These are phyloP conservation scores for Claviceps sp. DNA, from an alignment of 2,329 filamentous ascomycete genomes.

Conservation along the genomic window DNA sequence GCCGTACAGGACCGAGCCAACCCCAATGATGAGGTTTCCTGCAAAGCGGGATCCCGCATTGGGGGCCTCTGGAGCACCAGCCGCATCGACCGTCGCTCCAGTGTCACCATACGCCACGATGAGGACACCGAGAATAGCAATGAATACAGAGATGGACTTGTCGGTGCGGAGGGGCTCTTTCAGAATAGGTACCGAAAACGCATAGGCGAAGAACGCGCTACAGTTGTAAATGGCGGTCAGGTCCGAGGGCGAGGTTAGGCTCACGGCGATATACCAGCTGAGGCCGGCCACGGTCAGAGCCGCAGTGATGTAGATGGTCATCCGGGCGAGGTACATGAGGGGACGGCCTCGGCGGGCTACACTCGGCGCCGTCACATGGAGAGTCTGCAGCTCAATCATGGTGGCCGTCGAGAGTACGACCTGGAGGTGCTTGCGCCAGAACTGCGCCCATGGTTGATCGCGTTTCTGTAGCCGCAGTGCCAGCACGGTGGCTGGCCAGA, in stretches of 20 bases:
- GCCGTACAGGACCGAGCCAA: slow-evolving; percentile 84
- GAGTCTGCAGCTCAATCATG: slow-evolving; percentile 72
- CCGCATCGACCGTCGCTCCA: slow-evolving; percentile 26
- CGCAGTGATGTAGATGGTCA: slow-evolving; percentile 69
- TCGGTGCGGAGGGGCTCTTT: slow-evolving; percentile 71
- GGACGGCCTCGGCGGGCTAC: slow-evolving; percentile 26
- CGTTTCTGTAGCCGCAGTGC: slow-evolving; percentile 70
- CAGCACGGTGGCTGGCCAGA: slow-evolving; percentile 77
- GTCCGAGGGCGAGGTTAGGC: slow-evolving; percentile 83
- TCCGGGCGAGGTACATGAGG: slow-evolving; percentile 59
- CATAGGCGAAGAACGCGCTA: slow-evolving; percentile 96
- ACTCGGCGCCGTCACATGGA: slow-evolving; percentile 41
- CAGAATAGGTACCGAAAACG: slow-evolving; percentile 82
- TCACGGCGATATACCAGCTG: slow-evolving; percentile 92
- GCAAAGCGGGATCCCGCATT: slow-evolving; percentile 52
- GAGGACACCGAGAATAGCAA: slow-evolving; percentile 81
- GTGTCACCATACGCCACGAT: slow-evolving; percentile 90
- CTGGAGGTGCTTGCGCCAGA: slow-evolving; percentile 58
- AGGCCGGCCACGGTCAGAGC: slow-evolving; percentile 81
- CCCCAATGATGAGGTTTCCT: slow-evolving; percentile 84
- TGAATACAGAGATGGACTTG: slow-evolving; percentile 73
- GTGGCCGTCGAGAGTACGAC: slow-evolving; percentile 43
- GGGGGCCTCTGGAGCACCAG: slow-evolving; percentile 19
- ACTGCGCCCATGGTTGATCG: slow-evolving; percentile 64
- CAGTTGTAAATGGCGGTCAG: slow-evolving; percentile 98